phyloP scores from a whole-genome alignment of 257 asterid genomes.

The Haberlea rhodopensis region DNA sequence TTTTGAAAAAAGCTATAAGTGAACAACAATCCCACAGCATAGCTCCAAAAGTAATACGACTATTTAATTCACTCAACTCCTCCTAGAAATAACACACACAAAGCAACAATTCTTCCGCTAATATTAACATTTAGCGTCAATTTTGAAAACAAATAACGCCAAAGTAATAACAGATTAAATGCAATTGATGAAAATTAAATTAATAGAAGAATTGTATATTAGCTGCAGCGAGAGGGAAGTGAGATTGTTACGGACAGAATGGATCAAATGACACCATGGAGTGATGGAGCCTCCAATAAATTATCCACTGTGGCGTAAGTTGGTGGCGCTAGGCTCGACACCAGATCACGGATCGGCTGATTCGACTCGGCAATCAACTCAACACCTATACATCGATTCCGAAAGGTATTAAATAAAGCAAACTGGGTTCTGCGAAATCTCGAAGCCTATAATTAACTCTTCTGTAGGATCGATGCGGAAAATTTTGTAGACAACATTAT shows the following conservation, averaged over 20 bases:
- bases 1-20: constrained; percentile 7
- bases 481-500: not conserved
- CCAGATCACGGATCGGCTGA: constrained; percentile 36
- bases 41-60: constrained; percentile 5
- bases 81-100: not conserved
- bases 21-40: constrained; percentile 18
- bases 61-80: not conserved
- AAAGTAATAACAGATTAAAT: not conserved
- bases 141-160: not conserved
- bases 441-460: constrained; percentile 37
- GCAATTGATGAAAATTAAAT: not conserved
- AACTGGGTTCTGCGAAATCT: constrained; percentile 37
- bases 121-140: not conserved
- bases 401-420: not conserved
- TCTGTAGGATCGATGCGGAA: constrained; percentile 32
- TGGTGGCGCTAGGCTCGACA: not conserved
- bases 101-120: not conserved
- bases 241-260: constrained; percentile 28
- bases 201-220: constrained; percentile 2
- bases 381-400: not conserved
- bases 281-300: constrained; percentile 28
- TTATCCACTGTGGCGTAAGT: not conserved
- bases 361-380: constrained; percentile 22
- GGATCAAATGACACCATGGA: constrained; percentile 33
- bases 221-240: constrained; percentile 22